These are phyloP conservation scores for Knoxia roxburghii DNA, from an alignment of 257 asterid species.

Conservation along the genomic window DNA sequence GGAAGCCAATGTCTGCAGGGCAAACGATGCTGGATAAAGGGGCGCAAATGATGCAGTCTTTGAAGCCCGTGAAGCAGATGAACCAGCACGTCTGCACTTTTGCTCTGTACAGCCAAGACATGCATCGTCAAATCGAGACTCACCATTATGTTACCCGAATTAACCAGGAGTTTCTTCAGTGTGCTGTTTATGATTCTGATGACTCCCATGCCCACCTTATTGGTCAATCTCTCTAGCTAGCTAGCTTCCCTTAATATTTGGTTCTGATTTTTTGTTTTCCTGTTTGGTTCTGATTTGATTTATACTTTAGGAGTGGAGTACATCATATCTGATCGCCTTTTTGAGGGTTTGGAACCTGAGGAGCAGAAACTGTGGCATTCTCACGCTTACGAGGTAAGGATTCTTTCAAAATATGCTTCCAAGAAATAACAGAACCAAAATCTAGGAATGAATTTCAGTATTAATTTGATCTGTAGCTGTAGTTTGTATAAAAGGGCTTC, in stretches of 20 bases:
- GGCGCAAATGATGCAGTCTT: slow-evolving; percentile 58
- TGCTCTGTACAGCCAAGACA: slow-evolving; percentile 75
- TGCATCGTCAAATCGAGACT: slow-evolving; percentile 72
- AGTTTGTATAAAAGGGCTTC: too few species aligned
- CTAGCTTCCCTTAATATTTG: background rate
- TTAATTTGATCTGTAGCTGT: too few species aligned
- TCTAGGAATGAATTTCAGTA: too few species aligned
- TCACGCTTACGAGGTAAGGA: slow-evolving; percentile 59
- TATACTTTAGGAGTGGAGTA: slow-evolving; percentile 57
- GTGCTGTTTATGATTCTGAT: slow-evolving; percentile 84
- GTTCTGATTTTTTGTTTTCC: background rate
- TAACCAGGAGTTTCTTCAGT: slow-evolving; percentile 72
- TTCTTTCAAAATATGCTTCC: too few species aligned
- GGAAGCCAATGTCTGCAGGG: slow-evolving; percentile 47
- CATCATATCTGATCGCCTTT: slow-evolving; percentile 52
- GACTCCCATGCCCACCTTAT: slow-evolving; percentile 61
- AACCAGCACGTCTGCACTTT: slow-evolving; percentile 77
- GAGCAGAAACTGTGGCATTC: slow-evolving; percentile 93
- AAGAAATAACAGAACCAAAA: too few species aligned
- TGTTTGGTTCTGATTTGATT: background rate
- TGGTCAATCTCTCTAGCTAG: slow-evolving; percentile 26
- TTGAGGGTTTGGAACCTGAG: slow-evolving; percentile 52
- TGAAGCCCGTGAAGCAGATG: slow-evolving; percentile 62
- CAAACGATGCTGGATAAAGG: slow-evolving; percentile 55
- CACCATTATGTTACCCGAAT: slow-evolving; percentile 57